These are phyloP conservation scores for Casuarina cunninghamiana DNA, from an alignment of 306 rosid species.

Conservation along the genomic window DNA sequence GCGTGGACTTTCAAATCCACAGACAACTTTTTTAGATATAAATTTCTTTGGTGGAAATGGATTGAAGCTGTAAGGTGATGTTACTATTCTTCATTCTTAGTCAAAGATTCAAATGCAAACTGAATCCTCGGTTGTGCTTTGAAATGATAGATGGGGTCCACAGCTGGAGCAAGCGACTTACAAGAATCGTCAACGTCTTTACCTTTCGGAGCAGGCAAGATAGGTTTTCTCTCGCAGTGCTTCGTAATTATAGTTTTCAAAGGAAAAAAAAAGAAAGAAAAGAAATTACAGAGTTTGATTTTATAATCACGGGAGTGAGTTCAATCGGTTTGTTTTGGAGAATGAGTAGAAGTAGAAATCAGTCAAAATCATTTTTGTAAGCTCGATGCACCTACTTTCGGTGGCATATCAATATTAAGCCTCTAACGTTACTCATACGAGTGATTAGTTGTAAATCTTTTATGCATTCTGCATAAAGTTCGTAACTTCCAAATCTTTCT, in stretches of 20 bases:
- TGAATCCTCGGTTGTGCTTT: conserved; percentile 16
- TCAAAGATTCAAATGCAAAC: background rate
- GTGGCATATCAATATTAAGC: background rate
- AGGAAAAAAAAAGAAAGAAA: background rate
- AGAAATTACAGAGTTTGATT: background rate
- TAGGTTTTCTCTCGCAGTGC: too few relatives aligned
- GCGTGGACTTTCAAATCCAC: background rate
- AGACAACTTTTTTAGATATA: background rate
- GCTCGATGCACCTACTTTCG: background rate
- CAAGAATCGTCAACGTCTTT: conserved; percentile 90
- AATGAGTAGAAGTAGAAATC: conserved; percentile 1
- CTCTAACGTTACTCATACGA: background rate
- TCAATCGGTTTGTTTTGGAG: background rate
- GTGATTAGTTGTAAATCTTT: background rate
- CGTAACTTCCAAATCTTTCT: background rate
- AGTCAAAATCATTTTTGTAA: background rate
- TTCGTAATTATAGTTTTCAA: background rate
- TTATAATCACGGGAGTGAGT: background rate
- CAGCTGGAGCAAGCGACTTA: conserved; percentile 71
- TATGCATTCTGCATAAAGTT: background rate
- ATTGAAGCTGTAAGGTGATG: conserved; percentile 8
- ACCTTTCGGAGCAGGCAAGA: conserved; percentile 81
- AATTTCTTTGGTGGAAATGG: background rate
- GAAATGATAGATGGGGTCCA: conserved; percentile 78
- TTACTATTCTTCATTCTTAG: background rate